A percentile compares a stretch with the other conserved stretches of the same genome.
Evolutionary conservation across 345 rosid genomes (phyloP).

Genomic region (rapeseed (Brassica napus)): DNA sequence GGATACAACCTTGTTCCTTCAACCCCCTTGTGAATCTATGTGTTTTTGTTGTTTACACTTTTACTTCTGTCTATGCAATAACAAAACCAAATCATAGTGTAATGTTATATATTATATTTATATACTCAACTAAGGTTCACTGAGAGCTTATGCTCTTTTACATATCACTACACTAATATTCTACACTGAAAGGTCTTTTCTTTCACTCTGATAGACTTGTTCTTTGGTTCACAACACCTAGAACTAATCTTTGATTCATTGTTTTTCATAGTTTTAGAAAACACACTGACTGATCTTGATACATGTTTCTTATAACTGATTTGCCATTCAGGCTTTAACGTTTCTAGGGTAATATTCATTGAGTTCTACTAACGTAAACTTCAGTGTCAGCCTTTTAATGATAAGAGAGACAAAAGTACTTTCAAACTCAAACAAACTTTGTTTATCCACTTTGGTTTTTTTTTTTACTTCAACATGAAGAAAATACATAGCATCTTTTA

Average conservation of each 20-base stretch:
- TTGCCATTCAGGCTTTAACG: conserved; percentile 19
- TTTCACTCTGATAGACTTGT: neutral
- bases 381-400: conserved; percentile 10
- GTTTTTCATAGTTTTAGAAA: neutral
- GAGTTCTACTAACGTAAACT: conserved; percentile 34
- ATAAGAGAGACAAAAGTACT: conserved; percentile 23
- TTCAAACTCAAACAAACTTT: conserved; percentile 28
- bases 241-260: neutral
- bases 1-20: conserved; percentile 12
- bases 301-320: neutral
- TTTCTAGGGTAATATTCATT: conserved; percentile 29
- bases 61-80: conserved; percentile 26
- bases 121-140: conserved; percentile 16
- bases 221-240: neutral
- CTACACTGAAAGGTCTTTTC: neutral
- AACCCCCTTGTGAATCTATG: conserved; percentile 7
- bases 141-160: conserved; percentile 25
- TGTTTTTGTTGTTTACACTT: conserved; percentile 12
- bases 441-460: conserved; percentile 23
- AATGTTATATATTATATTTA: conserved; percentile 24
- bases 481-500: conserved; percentile 22
- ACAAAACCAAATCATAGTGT: conserved; percentile 27
- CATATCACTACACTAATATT: neutral
- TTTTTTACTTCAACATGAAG: conserved; percentile 40
- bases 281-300: conserved; percentile 5